Base-by-base conservation (phyloP, 345 rosid genomes). In the Firmiana major region DNA sequence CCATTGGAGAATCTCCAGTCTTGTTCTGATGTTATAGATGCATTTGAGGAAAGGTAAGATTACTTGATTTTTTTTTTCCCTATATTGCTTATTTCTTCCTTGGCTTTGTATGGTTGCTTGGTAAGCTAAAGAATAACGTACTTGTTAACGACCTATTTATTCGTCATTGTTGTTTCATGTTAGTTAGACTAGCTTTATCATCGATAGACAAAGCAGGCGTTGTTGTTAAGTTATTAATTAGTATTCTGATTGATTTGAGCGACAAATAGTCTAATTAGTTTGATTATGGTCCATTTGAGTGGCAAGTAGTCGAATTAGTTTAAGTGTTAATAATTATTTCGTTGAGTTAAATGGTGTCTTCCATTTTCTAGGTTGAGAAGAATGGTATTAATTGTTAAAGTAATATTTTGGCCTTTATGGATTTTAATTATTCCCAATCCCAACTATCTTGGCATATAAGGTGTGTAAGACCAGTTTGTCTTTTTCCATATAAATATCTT, bases 11-110 rank as follows among this genome's bases (percentile, higher is more conserved):
- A 97, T 82, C 92, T 97, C 36, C 89, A 82, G 81, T 87, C 97
- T n/a, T 92, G 97, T 82, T 86, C 92, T 42, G 99, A 97, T 85
- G 94, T 97, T 80, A 89, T 97, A 6, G 98, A 92, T 68, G 92
- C 97, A 73, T 97, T 94, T 81, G 98, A 97, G 81, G 93, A 88
- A 83, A 91, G 97, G 99, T 97, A 82, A 55, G 49, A 34, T 84
- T 54, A 34, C n/a, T 31, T 28, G 59, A 31, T 71, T 53, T 34
- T 46, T 53, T 34, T 46, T 63, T 38, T 68, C 26, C 54, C 40
- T 31, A 1, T 17, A 26, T 63, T 74, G 51, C 28, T 36, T 31
- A 21, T 36, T 21, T 42, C 55, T 48, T 31, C 63, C 26, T 34
- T 54, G 19, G 26, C 79, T 62, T 26, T 17, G 53, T 60, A 40